Evolutionary conservation across 202 grass and related monocot genomes (phyloP), one percentile per base, ranked within the genome.

Genomic region (Elaeis oleifera): DNA sequence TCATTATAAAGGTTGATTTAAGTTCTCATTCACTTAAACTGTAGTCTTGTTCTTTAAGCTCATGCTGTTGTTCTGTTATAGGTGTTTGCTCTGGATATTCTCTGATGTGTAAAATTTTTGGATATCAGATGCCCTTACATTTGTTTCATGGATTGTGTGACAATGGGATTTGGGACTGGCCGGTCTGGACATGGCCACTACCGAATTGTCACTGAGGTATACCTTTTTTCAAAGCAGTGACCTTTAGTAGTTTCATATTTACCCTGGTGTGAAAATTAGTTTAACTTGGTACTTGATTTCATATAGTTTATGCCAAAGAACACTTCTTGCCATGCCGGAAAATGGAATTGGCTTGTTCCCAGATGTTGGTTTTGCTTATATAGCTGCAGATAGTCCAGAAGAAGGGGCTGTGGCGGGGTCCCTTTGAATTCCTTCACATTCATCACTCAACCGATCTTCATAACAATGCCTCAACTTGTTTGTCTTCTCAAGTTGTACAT

Each of bases 101-200:
- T 18, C 77, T 97, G 24, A 97, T 97, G 84, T 97, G 94, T 57
- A 97, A 97, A 75, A 97, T 89, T 77, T 81, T 77, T 23, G 82
- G 79, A 14, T 97, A 89, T 81, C 69, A 62, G 54, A 97, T 89
- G 50, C 94, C 27, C 88, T 66, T 97, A 92, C 60, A 92, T 97
- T 72, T 86, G 77, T 73, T 89, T 97, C 50, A 97, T 97, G 94
- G 94, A 97, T 79, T 82, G 88, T 61, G 85, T 97, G 54, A 92
- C 88, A 14, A 97, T 97, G 94, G 88, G 94, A 19, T 97, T 97
- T 89, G 88, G 94, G 67, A 92, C 89, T 77, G 94, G 94, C 19
- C 62, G 92, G 28, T 97, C 94, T 75, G 94, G 94, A 39, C 88
- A 97, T 86, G 94, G 94, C 1, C 77, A 23, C 68, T 92, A 89